Evolutionary conservation across 495 filamentous ascomycete genomes (phyloP).

Genomic region (Neurospora sublineolata): DNA sequence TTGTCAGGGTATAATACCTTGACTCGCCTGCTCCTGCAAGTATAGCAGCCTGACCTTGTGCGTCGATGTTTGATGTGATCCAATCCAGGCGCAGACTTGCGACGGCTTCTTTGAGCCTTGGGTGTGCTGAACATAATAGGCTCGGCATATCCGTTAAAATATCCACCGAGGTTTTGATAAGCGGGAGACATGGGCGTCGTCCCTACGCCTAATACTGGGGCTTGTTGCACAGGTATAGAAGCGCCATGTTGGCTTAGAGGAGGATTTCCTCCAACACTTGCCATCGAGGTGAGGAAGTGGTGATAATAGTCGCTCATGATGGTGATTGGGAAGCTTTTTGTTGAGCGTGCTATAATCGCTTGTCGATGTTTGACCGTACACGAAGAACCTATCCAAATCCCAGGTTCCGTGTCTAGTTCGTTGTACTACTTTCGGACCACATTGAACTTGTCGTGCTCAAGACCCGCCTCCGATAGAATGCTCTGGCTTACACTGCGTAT

Average conservation of each 20-base stretch:
- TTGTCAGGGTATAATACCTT: slow-evolving; percentile 47
- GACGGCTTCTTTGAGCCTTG: slow-evolving; percentile 43
- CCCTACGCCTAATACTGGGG: slow-evolving; percentile 17
- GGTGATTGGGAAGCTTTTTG: not conserved
- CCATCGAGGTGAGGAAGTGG: slow-evolving; percentile 35
- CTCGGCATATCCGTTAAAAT: slow-evolving; percentile 35
- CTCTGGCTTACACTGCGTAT: not conserved
- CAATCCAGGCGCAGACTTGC: slow-evolving; percentile 45
- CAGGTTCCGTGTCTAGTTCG: not conserved
- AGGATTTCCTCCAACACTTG: slow-evolving; percentile 29
- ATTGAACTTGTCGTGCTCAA: not conserved
- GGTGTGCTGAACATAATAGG: slow-evolving; percentile 38
- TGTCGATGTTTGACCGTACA: not conserved
- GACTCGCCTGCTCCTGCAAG: slow-evolving; percentile 77
- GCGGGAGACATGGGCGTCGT: slow-evolving; percentile 24
- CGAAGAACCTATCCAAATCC: not conserved
- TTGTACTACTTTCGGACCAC: not conserved
- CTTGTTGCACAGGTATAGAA: slow-evolving; percentile 24
- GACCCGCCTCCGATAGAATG: not conserved
- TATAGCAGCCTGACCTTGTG: slow-evolving; percentile 89
- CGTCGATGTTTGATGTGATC: slow-evolving; percentile 90
- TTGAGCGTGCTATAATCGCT: not conserved
- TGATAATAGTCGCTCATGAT: slow-evolving; percentile 40
- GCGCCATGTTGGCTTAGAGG: slow-evolving; percentile 24
- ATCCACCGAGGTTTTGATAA: slow-evolving; percentile 31